Evolutionary conservation across 345 rosid species (phyloP).

Genomic region (Salix udensis): DNA sequence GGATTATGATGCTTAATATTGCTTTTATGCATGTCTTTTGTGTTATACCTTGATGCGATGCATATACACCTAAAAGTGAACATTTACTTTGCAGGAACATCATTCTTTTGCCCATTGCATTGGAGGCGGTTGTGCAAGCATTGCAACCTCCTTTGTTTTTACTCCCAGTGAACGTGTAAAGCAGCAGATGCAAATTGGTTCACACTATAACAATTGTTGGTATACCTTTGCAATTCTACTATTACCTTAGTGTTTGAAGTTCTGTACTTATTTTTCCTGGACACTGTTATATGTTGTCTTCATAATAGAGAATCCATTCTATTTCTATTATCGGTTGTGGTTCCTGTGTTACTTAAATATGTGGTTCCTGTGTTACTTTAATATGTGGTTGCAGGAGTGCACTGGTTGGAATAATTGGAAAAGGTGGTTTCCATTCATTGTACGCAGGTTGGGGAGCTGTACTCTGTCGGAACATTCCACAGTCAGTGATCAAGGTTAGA

Average conservation of each 20-base stretch:
- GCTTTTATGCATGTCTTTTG: neutral
- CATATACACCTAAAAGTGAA: neutral
- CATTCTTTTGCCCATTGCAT: slow-evolving; percentile 69
- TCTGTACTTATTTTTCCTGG: neutral
- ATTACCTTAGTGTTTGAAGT: slow-evolving; percentile 1
- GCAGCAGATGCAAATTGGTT: slow-evolving; percentile 98
- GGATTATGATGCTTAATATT: neutral
- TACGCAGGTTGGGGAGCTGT: slow-evolving; percentile 96
- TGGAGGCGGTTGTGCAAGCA: slow-evolving; percentile 91
- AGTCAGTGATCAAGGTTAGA: slow-evolving; percentile 81
- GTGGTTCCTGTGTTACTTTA: neutral
- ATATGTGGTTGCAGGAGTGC: slow-evolving; percentile 54
- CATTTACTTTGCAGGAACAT: slow-evolving; percentile 52
- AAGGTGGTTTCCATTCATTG: slow-evolving; percentile 79
- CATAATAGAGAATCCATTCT: neutral
- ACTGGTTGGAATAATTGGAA: slow-evolving; percentile 57
- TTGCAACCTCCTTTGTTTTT: slow-evolving; percentile 84
- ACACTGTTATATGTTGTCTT: neutral
- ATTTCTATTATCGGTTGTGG: neutral
- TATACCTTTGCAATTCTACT: slow-evolving; percentile 25
- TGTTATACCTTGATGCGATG: neutral
- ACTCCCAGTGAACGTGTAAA: slow-evolving; percentile 88
- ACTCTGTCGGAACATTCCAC: slow-evolving; percentile 89
- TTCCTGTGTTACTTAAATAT: neutral
- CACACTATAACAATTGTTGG: slow-evolving; percentile 82